Conservation (phyloP, 2,329 filamentous ascomycete genomes). For the Trichophyton rubrum region DNA sequence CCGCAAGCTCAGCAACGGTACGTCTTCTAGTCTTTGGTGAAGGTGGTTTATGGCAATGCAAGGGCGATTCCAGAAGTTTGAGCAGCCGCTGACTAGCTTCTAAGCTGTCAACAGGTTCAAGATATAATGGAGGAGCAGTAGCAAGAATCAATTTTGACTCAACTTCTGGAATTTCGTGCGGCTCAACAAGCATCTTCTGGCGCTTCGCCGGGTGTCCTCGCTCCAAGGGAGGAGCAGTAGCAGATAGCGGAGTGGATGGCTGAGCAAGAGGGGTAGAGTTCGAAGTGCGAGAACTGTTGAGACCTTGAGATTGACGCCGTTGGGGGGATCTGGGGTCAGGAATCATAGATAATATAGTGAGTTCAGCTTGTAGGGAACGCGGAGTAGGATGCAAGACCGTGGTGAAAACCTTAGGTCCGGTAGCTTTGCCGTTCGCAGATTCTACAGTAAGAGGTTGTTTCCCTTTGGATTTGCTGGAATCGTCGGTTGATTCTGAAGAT, state of each 20-base stretch:
- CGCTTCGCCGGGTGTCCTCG: conserved; percentile 48
- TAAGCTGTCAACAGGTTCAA: conserved; percentile 60
- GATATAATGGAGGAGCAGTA: conserved; percentile 60
- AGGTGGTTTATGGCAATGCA: conserved; percentile 64
- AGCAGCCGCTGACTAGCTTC: conserved; percentile 61
- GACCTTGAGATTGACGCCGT: conserved; percentile 34
- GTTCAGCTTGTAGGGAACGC: conserved; percentile 60
- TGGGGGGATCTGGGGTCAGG: conserved; percentile 44
- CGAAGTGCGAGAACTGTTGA: conserved; percentile 30
- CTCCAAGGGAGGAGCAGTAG: conserved; percentile 13
- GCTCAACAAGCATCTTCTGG: conserved; percentile 67
- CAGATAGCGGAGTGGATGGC: conserved; percentile 54
- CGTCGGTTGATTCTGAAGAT: neutral
- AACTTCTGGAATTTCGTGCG: conserved; percentile 57
- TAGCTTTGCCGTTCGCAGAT: conserved; percentile 35
- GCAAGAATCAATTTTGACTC: conserved; percentile 64
- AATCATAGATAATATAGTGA: conserved; percentile 63
- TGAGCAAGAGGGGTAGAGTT: conserved; percentile 40
- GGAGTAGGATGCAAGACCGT: conserved; percentile 75
- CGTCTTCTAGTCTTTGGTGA: conserved; percentile 82
- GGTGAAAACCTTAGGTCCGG: conserved; percentile 54
- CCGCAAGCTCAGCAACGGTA: conserved; percentile 86
- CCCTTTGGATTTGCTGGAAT: neutral
- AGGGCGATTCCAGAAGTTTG: conserved; percentile 59
- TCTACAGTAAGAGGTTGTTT: conserved; percentile 28